phyloP scores from a whole-genome alignment of 2,329 filamentous ascomycete genomes.

The Claviceps cyperi region DNA sequence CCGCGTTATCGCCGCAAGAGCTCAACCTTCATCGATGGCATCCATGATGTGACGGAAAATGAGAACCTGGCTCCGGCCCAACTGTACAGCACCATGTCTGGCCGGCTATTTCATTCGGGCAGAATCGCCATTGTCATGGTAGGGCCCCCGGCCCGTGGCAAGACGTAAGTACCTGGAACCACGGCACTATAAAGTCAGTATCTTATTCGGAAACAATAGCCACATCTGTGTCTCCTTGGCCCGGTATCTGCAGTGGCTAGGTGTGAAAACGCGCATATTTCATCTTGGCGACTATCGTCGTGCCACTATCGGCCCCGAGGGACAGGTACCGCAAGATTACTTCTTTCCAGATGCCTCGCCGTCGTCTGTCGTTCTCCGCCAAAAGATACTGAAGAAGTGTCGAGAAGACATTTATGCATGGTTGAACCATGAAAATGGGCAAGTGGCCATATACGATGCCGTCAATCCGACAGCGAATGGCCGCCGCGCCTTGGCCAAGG shows the following conservation, averaged over 20 bases:
- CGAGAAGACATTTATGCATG: constrained; percentile 95
- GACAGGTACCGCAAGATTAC: constrained; percentile 87
- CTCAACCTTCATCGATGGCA: constrained; percentile 92
- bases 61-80: constrained; percentile 80
- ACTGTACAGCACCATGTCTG: constrained; percentile 95
- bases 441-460: constrained; percentile 96
- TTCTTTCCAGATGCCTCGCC: constrained; percentile 94
- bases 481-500: constrained; percentile 73
- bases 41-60: constrained; percentile 81
- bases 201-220: constrained; percentile 24
- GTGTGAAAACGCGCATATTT: constrained; percentile 95
- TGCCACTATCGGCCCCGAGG: constrained; percentile 71
- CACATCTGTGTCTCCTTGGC: constrained; percentile 94
- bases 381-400: constrained; percentile 96
- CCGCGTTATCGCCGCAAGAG: constrained; percentile 83
- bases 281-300: constrained; percentile 93
- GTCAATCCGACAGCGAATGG: constrained; percentile 83
- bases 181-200: neutral
- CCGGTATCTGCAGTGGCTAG: constrained; percentile 89
- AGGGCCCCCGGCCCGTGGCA: constrained; percentile 83
- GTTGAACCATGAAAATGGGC: constrained; percentile 91
- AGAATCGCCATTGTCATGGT: constrained; percentile 96
- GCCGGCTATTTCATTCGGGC: constrained; percentile 89
- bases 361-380: constrained; percentile 78
- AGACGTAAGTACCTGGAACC: constrained; percentile 51